Evolutionary conservation across 495 filamentous ascomycete genomes (phyloP), one percentile per base, ranked within the genome.

Genomic region (Penicillium pancosmium): DNA sequence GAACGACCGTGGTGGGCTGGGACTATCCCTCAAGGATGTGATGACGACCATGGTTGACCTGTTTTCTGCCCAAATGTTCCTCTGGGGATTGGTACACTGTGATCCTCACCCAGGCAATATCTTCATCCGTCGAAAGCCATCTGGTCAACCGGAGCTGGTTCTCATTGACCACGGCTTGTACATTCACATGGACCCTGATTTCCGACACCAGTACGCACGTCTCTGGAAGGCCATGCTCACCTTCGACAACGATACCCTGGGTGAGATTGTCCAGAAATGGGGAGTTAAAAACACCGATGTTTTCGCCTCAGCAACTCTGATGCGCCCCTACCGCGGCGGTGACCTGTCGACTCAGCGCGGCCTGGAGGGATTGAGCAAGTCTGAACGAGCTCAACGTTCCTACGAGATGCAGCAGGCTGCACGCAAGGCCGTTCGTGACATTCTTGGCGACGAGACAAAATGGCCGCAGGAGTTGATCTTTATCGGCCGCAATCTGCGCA

Each of bases 21-120:
- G 93, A 2, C 75, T 98, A 7, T 86, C 84, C 0, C 77, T 92
- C 19, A 89, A 90, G 60, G 84, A 92, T 46, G 90, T 95, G 47
- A 98, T 98, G 93, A 89, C 88, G 4, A 96, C 91, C 23, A 97
- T 97, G 87, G 85, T 97, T 35, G 93, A 96, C 67, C 79, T 97
- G 18, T 98, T 98, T 78, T 90, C 88, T 13, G 93, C 92, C 2
- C 93, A 97, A 64, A 97, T 98, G 84, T 98, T 97, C 77, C 85
- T 96, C 59, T 97, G 91, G 87, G 93, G 93, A 19, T 82, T 86
- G 43, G 89, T 98, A 1, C 93, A 98, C 75, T 96, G 92, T 72
- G 93, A 98, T 70, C 93, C 93, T 3, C 93, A 98, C 66, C 94
- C 94, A 0, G 93, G 93, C 1, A 98, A 98, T 72, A 95, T 98